Percentiles rank a stretch among this genome's conserved stretches.
Evolutionary conservation across 306 rosid genomes (phyloP).

Genomic region (Fagus crenata): DNA sequence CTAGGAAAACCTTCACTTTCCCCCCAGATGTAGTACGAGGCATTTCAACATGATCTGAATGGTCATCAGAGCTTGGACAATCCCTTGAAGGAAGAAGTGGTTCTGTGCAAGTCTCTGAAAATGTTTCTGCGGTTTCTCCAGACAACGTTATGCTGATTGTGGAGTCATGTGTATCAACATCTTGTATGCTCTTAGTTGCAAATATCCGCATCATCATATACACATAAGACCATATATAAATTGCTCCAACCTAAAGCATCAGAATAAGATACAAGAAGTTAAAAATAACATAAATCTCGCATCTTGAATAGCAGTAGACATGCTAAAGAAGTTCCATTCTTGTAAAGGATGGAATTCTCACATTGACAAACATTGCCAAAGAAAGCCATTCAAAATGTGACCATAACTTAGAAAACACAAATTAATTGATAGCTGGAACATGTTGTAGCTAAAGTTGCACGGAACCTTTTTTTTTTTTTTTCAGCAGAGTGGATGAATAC

Average conservation of each 20-base stretch:
- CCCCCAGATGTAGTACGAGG: background rate
- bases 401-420: background rate
- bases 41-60: background rate
- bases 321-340: background rate
- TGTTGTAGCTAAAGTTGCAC: background rate
- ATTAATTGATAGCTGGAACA: background rate
- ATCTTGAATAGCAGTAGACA: background rate
- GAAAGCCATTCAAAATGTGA: background rate
- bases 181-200: background rate
- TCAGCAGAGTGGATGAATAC: background rate
- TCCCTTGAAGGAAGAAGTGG: background rate
- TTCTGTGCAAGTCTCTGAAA: background rate
- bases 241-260: conserved; percentile 7
- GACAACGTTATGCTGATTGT: background rate
- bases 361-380: background rate
- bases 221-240: conserved; percentile 9
- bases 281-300: background rate
- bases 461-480: background rate
- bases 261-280: background rate
- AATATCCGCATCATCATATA: conserved; percentile 5
- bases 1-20: background rate
- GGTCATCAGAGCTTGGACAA: background rate
- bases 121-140: background rate
- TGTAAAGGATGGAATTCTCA: background rate
- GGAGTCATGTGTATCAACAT: background rate